Conservation (phyloP, 116 monocot species). For the Zostera marina region DNA sequence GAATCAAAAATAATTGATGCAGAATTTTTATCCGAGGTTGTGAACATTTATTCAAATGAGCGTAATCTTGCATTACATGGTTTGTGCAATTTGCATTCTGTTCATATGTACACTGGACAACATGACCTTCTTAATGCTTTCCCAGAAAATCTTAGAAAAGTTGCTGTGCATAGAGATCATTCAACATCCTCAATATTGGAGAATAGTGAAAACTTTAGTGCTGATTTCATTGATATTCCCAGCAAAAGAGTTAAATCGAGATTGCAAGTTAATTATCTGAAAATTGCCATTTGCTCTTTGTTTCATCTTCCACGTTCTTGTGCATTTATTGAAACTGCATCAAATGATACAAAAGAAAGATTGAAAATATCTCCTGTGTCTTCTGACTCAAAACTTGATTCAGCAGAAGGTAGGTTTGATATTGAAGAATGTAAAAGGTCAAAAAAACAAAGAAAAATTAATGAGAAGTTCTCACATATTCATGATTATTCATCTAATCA, state of each 20-base stretch:
- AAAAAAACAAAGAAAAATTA: constrained; percentile 57
- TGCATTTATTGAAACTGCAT: constrained; percentile 16
- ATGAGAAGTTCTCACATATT: constrained; percentile 30
- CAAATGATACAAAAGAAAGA: constrained; percentile 30
- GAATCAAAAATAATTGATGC: constrained; percentile 46
- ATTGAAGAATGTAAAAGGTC: constrained; percentile 61
- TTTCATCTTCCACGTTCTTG: constrained; percentile 40
- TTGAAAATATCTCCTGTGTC: constrained; percentile 30
- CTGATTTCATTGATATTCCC: neutral
- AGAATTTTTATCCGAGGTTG: constrained; percentile 25
- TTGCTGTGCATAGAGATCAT: constrained; percentile 17
- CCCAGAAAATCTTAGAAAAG: constrained; percentile 16
- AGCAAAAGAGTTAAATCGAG: constrained; percentile 26
- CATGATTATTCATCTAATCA: constrained; percentile 29
- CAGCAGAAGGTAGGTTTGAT: constrained; percentile 29
- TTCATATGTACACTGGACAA: constrained; percentile 9
- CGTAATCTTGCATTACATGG: constrained; percentile 68
- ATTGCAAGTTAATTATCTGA: constrained; percentile 35
- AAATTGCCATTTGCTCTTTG: constrained; percentile 46
- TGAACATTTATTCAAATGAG: constrained; percentile 65
- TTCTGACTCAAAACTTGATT: constrained; percentile 29
- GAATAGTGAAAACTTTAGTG: constrained; percentile 5
- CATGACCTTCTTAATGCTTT: constrained; percentile 5
- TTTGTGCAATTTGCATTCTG: constrained; percentile 15
- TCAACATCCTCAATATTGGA: constrained; percentile 17